A percentile compares a stretch with the other conserved stretches of the same genome.
These are phyloP conservation scores for Eucalyptus sp. DNA, from an alignment of 345 rosid genomes.

Conservation along the genomic window DNA sequence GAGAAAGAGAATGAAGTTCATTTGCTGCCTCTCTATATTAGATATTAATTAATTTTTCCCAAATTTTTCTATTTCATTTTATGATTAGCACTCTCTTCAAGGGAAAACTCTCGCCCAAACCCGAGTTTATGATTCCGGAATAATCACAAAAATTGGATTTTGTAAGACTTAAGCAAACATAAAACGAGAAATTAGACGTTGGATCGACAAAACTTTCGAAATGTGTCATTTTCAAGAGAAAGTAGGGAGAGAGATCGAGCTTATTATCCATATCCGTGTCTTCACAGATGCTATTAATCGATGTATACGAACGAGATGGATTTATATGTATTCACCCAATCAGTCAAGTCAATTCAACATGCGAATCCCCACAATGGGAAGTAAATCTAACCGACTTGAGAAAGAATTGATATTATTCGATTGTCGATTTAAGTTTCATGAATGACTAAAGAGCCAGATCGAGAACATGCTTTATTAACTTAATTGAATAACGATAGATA, in stretches of 20 bases:
- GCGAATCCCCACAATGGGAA: fast-evolving
- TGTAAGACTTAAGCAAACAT: fast-evolving
- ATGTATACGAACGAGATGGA: not conserved
- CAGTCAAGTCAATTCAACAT: fast-evolving
- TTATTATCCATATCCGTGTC: fast-evolving
- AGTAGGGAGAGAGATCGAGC: not conserved
- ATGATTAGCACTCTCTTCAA: not conserved
- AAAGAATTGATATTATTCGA: not conserved
- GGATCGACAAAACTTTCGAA: fast-evolving
- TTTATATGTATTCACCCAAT: fast-evolving
- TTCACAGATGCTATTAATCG: fast-evolving
- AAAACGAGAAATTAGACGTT: not conserved
- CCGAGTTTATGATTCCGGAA: not conserved
- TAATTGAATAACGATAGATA: fast-evolving
- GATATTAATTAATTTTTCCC: not conserved
- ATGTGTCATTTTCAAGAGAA: not conserved
- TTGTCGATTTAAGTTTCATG: fast-evolving
- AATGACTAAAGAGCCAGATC: fast-evolving
- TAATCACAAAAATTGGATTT: not conserved
- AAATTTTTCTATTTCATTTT: not conserved
- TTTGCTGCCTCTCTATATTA: not conserved
- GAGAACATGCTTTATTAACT: not conserved
- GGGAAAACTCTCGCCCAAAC: not conserved
- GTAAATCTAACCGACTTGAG: fast-evolving
- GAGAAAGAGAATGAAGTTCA: not conserved